Evolutionary conservation across 163 green algal species (phyloP).

Genomic region (Chlorella variabilis): DNA sequence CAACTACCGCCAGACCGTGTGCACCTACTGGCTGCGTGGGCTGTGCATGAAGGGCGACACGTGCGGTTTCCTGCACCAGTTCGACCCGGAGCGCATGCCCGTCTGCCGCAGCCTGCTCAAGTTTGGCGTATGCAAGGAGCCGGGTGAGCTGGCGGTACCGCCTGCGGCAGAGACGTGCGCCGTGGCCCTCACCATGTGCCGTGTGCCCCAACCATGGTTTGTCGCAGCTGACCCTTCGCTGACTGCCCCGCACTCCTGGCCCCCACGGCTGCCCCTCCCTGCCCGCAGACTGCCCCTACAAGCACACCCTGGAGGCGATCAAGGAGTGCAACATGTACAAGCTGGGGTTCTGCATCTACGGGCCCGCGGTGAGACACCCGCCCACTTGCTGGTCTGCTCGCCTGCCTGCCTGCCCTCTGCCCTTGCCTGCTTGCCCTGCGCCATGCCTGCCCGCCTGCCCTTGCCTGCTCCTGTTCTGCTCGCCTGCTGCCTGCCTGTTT

Average conservation of each 20-base stretch:
- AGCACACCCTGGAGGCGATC: slow-evolving; percentile 95
- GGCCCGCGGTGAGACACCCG: slow-evolving; percentile 52
- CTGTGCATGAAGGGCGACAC: slow-evolving; percentile 98
- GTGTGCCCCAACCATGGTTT: too few species aligned
- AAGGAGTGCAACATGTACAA: slow-evolving; percentile 99
- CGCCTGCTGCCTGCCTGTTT: too few species aligned
- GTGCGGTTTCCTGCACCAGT: slow-evolving; percentile 98
- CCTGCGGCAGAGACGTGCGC: too few species aligned
- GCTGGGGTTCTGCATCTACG: slow-evolving; percentile 98
- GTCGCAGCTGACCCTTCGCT: too few species aligned
- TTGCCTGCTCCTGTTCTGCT: too few species aligned
- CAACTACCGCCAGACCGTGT: slow-evolving; percentile 96
- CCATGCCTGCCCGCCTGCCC: too few species aligned
- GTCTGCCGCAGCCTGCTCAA: slow-evolving; percentile 87
- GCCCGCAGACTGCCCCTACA: slow-evolving; percentile 93
- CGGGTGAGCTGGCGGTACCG: background rate
- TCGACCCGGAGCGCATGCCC: slow-evolving; percentile 85
- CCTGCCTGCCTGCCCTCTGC: too few species aligned
- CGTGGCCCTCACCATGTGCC: too few species aligned
- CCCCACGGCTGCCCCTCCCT: too few species aligned
- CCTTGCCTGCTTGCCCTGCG: too few species aligned
- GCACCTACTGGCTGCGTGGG: slow-evolving; percentile 95
- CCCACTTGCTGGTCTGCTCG: background rate
- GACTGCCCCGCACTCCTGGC: too few species aligned
- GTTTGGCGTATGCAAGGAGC: slow-evolving; percentile 84